Percentiles rank a stretch among this genome's conserved stretches.
phyloP scores from a whole-genome alignment of 108 stramenopile genomes.

The Craspedostauros australis region DNA sequence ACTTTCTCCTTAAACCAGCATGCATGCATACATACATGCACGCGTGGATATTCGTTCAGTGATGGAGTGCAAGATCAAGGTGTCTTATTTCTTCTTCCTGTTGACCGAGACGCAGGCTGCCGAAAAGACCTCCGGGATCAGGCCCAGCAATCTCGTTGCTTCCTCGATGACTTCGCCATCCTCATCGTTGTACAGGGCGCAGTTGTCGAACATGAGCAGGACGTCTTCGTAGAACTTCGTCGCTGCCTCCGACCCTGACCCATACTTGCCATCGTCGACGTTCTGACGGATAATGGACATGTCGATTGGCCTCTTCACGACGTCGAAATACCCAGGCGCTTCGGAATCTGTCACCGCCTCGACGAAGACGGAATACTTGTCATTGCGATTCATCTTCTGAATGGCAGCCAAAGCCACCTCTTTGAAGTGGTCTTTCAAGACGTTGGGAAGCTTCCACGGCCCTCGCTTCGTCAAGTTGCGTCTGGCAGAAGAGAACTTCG shows the following conservation, averaged over 20 bases:
- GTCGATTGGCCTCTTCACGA: constrained; percentile 70
- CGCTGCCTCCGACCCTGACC: constrained; percentile 52
- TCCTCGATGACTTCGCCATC: constrained; percentile 69
- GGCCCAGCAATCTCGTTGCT: constrained; percentile 45
- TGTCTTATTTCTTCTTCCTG: constrained; percentile 23
- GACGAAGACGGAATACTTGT: constrained; percentile 61
- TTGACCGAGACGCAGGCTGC: constrained; percentile 18
- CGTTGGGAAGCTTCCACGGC: constrained; percentile 54
- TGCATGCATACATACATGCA: no score
- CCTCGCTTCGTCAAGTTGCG: constrained; percentile 38
- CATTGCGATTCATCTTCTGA: constrained; percentile 45
- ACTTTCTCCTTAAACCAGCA: no score
- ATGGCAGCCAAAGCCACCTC: constrained; percentile 55
- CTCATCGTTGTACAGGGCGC: constrained; percentile 53
- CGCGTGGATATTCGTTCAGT: no score
- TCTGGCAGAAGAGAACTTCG: constrained; percentile 46
- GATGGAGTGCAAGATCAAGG: no score
- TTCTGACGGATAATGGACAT: constrained; percentile 65
- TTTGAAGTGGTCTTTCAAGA: constrained; percentile 36
- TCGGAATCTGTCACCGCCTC: constrained; percentile 61
- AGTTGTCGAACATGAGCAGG: constrained; percentile 72
- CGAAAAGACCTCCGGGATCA: constrained; percentile 57
- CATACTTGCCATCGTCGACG: constrained; percentile 62
- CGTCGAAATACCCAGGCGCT: constrained; percentile 65
- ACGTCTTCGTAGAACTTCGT: constrained; percentile 59